Evolutionary conservation across 2,329 filamentous ascomycete genomes (phyloP).

Genomic region (Penicillium sp.): DNA sequence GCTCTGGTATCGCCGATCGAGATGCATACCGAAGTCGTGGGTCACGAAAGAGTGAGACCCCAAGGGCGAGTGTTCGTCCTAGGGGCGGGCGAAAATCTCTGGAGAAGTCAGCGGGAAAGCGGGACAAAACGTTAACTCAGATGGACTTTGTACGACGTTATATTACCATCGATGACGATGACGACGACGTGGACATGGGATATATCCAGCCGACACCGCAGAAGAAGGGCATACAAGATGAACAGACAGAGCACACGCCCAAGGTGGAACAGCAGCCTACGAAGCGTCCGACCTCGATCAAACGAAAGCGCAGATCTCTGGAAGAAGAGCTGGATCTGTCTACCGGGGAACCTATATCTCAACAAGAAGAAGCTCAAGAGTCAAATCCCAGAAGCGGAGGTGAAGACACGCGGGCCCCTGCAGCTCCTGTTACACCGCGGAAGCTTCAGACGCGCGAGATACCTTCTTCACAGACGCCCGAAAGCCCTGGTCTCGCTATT

Average conservation of each 20-base stretch:
- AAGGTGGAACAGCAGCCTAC: not conserved
- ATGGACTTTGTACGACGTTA: conserved; percentile 41
- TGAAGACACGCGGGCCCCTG: not conserved
- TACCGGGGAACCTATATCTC: conserved; percentile 19
- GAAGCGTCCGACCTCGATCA: conserved; percentile 1
- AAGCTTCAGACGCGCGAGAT: conserved; percentile 33
- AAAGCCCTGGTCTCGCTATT: conserved; percentile 38
- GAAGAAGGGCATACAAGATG: conserved; percentile 1
- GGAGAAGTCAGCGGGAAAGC: conserved; percentile 21
- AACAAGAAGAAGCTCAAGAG: conserved; percentile 6
- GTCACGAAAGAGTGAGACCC: conserved; percentile 16
- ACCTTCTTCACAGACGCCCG: conserved; percentile 43
- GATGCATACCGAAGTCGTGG: conserved; percentile 5
- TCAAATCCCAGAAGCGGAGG: not conserved
- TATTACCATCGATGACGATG: conserved; percentile 34
- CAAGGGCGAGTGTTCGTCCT: conserved; percentile 17
- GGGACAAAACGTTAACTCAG: conserved; percentile 41
- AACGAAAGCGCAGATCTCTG: conserved; percentile 11
- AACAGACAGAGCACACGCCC: not conserved
- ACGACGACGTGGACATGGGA: conserved; percentile 28
- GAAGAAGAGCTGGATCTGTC: conserved; percentile 21
- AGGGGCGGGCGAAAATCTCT: conserved; percentile 22
- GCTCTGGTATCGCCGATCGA: not conserved
- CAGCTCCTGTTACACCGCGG: conserved; percentile 30
- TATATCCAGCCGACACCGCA: conserved; percentile 28